Evolutionary conservation across 345 rosid species (phyloP).

Genomic region (Eucalyptus curtisii): DNA sequence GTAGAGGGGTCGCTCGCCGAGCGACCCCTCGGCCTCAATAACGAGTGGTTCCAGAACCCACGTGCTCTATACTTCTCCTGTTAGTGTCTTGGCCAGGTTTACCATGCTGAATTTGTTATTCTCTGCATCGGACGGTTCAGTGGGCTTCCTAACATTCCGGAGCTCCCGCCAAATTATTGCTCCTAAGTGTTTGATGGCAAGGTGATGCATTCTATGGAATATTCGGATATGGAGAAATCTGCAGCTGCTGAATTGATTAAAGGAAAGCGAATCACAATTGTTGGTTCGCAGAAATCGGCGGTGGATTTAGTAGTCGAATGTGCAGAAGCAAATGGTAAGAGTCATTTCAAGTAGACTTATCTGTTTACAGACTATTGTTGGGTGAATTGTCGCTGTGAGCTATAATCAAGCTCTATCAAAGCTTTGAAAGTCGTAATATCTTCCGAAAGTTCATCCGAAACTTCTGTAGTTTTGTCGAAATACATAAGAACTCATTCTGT

Average conservation of each 20-base stretch:
- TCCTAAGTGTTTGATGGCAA: conserved; percentile 14
- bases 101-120: too few relatives aligned
- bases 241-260: conserved; percentile 3
- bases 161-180: conserved; percentile 6
- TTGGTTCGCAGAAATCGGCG: conserved; percentile 13
- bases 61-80: too few relatives aligned
- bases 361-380: not conserved
- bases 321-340: conserved; percentile 13
- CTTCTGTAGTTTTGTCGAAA: not conserved
- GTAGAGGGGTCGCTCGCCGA: too few relatives aligned
- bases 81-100: too few relatives aligned
- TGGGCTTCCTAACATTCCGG: conserved; percentile 18
- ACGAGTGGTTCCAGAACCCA: too few relatives aligned
- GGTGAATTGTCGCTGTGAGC: not conserved
- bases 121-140: conserved; percentile 10
- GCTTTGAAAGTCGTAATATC: not conserved
- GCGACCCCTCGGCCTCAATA: too few relatives aligned
- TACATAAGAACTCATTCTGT: not conserved
- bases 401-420: not conserved
- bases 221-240: not conserved
- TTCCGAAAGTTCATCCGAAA: not conserved
- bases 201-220: conserved; percentile 29
- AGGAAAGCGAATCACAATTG: conserved; percentile 7
- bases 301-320: conserved; percentile 20
- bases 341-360: not conserved